Evolutionary conservation across 148 eudicot genomes (phyloP).

Genomic region (Silene uniflora): DNA sequence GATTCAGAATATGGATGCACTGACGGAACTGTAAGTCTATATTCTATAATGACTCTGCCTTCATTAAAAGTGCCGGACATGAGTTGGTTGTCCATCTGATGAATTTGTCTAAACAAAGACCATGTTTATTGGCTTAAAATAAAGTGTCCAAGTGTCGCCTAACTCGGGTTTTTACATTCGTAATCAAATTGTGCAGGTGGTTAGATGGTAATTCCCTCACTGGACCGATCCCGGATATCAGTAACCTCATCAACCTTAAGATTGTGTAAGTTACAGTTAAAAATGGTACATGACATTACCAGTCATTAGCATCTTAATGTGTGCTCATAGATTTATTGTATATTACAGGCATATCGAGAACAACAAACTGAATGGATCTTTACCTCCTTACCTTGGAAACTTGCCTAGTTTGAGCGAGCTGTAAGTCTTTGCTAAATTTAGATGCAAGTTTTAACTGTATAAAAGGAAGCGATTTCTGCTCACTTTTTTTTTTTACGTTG

Average conservation of each 20-base stretch:
- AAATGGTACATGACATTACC: slow-evolving; percentile 2
- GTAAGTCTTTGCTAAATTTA: slow-evolving; percentile 23
- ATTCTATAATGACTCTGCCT: too few relatives aligned
- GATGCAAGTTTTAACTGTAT: background rate
- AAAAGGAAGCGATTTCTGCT: background rate
- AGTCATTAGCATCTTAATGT: slow-evolving; percentile 9
- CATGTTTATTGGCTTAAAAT: too few relatives aligned
- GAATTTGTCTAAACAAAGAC: too few relatives aligned
- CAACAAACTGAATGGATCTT: too few relatives aligned
- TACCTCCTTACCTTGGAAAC: too few relatives aligned
- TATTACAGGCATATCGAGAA: slow-evolving; percentile 84
- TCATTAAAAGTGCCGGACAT: too few relatives aligned
- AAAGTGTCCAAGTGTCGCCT: background rate
- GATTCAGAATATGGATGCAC: slow-evolving; percentile 70
- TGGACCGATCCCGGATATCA: slow-evolving; percentile 64
- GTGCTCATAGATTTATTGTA: background rate
- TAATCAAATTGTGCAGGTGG: slow-evolving; percentile 44
- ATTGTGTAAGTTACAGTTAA: slow-evolving; percentile 51
- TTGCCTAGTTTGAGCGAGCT: too few relatives aligned
- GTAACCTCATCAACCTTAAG: slow-evolving; percentile 51
- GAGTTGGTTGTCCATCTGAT: too few relatives aligned
- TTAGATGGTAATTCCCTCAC: slow-evolving; percentile 54
- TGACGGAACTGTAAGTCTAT: slow-evolving; percentile 90
- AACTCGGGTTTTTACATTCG: background rate
- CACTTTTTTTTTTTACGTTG: slow-evolving; percentile 9